A percentile compares a stretch with the other conserved stretches of the same genome.
phyloP scores from a whole-genome alignment of 2,329 filamentous ascomycete species.

The Daldinia eschscholtzii region DNA sequence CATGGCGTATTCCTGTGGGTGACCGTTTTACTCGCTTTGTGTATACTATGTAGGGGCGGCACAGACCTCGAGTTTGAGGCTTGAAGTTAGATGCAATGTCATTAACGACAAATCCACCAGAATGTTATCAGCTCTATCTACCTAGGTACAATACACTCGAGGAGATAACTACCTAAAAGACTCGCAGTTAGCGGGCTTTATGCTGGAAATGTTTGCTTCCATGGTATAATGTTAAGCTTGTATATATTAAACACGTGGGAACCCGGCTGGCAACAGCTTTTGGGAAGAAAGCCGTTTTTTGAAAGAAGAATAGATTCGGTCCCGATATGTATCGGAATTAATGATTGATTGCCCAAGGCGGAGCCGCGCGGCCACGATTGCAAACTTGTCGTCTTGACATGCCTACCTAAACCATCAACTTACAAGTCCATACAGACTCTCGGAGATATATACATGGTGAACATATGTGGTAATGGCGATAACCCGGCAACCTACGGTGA shows the following conservation, averaged over 20 bases:
- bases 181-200: conserved; percentile 16
- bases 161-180: not conserved
- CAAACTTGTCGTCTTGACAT: conserved; percentile 1
- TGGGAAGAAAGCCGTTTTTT: conserved; percentile 12
- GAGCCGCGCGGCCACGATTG: conserved; percentile 26
- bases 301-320: conserved; percentile 29
- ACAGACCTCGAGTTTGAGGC: not conserved
- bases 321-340: conserved; percentile 28
- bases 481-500: conserved; percentile 1
- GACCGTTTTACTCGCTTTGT: not conserved
- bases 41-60: not conserved
- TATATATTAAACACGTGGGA: conserved; percentile 24
- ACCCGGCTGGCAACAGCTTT: conserved; percentile 5
- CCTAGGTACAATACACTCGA: not conserved
- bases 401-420: not conserved
- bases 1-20: not conserved
- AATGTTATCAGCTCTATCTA: not conserved
- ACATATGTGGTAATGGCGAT: not conserved
- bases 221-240: conserved; percentile 6
- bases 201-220: conserved; percentile 29
- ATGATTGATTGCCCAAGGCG: conserved; percentile 21
- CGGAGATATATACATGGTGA: not conserved
- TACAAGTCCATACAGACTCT: not conserved
- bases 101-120: not conserved
- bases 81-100: not conserved